Evolutionary conservation across 1,284 basidiomycete genomes (phyloP).

Genomic region (Ceratobasidium sp.): DNA sequence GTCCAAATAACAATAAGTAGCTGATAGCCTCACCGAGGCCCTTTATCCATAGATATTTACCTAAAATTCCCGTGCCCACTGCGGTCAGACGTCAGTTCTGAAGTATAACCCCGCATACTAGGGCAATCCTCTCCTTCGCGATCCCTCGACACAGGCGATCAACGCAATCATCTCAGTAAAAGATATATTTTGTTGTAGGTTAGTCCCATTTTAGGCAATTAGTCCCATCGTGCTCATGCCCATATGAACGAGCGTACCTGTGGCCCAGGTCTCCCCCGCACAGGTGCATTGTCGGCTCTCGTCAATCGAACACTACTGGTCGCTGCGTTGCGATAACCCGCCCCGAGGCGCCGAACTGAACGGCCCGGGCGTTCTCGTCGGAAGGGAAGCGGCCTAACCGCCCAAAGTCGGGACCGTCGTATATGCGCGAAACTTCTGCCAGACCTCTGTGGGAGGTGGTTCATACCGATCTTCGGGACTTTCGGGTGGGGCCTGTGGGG

Average conservation of each 20-base stretch:
- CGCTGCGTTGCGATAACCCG: neutral
- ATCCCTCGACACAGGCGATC: neutral
- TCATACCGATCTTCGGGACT: neutral
- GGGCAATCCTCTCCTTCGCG: too few relatives aligned
- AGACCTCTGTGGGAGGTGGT: neutral
- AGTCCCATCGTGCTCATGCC: neutral
- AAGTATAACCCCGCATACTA: constrained; percentile 6
- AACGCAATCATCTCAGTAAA: neutral
- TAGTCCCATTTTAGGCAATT: neutral
- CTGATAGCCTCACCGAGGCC: too few relatives aligned
- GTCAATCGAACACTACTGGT: too few relatives aligned
- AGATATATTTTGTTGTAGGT: neutral
- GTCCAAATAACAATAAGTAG: too few relatives aligned
- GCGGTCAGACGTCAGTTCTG: too few relatives aligned
- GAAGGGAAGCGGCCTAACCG: too few relatives aligned
- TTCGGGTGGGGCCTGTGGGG: neutral
- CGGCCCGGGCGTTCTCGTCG: constrained; percentile 1
- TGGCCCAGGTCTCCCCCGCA: neutral
- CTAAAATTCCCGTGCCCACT: too few relatives aligned
- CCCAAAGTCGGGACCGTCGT: neutral
- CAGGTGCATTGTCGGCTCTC: constrained; percentile 28
- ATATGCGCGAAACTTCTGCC: constrained; percentile 2
- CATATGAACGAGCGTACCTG: constrained; percentile 18
- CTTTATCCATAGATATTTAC: too few relatives aligned
- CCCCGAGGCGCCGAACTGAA: constrained; percentile 10